These are phyloP conservation scores for Xylariaceae sp. DNA, from an alignment of 2,329 filamentous ascomycete genomes.

Conservation along the genomic window DNA sequence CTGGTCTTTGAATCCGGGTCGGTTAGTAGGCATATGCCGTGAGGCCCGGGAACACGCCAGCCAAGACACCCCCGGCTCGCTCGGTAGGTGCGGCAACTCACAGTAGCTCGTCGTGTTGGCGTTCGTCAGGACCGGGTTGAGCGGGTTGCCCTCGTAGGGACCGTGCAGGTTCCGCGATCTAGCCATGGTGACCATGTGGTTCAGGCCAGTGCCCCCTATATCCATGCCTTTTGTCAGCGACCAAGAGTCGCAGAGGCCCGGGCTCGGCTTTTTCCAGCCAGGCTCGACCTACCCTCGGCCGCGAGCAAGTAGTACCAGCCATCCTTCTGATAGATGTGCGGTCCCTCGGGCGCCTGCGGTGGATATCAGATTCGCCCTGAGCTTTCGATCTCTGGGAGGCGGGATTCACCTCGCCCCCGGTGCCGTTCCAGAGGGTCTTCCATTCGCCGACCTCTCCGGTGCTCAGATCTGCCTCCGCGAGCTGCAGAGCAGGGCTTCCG, in stretches of 20 bases:
- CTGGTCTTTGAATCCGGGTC: conserved; percentile 28
- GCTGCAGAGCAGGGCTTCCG: conserved; percentile 30
- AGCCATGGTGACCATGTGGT: conserved; percentile 42
- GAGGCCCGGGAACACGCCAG: no score
- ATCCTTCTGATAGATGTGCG: conserved; percentile 45
- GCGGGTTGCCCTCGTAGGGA: conserved; percentile 34
- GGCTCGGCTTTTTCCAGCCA: no score
- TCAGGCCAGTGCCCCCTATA: conserved; percentile 39
- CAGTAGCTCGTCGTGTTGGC: conserved; percentile 35
- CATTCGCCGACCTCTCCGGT: conserved; percentile 33
- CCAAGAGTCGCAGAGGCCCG: no score
- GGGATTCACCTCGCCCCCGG: conserved; percentile 29
- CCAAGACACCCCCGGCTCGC: no score
- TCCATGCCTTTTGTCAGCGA: not conserved
- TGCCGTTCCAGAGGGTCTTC: conserved; percentile 39
- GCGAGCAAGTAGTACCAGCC: conserved; percentile 46
- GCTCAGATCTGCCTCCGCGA: conserved; percentile 31
- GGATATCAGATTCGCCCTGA: not conserved
- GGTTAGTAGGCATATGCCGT: no score
- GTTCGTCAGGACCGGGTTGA: conserved; percentile 40
- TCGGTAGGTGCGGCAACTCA: conserved; percentile 9
- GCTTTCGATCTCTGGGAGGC: not conserved
- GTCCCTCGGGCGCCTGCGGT: conserved; percentile 40
- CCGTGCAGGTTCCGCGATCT: conserved; percentile 33
- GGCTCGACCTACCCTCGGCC: conserved; percentile 41